Conservation (phyloP, 1,284 basidiomycete genomes). For the Irpex rosettiformis region DNA sequence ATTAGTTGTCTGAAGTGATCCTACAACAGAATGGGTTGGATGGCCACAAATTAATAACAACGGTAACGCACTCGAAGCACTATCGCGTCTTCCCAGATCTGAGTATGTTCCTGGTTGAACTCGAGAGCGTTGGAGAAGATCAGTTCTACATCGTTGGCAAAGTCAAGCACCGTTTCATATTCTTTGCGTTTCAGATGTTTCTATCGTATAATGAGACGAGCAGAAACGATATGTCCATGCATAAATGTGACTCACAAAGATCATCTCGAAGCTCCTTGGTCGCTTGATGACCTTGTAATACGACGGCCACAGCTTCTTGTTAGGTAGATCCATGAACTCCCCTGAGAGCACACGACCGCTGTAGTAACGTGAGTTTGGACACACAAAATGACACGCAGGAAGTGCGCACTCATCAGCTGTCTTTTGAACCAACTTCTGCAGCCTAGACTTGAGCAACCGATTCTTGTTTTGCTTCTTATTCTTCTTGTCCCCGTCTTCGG, state of each 20-base stretch:
- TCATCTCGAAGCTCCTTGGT: conserved; percentile 80
- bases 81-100: conserved; percentile 73
- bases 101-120: conserved; percentile 76
- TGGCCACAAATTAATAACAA: conserved; percentile 2
- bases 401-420: conserved; percentile 57
- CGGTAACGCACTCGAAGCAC: conserved; percentile 50
- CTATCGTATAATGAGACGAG: conserved; percentile 33
- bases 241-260: conserved; percentile 57
- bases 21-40: conserved; percentile 33
- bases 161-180: conserved; percentile 62
- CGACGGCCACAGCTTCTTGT: conserved; percentile 72
- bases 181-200: conserved; percentile 76
- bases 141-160: conserved; percentile 84
- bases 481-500: conserved; percentile 39
- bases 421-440: conserved; percentile 70
- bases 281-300: conserved; percentile 86
- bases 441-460: conserved; percentile 57
- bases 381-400: background rate
- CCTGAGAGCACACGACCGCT: conserved; percentile 70
- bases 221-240: background rate
- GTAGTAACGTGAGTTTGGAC: conserved; percentile 7
- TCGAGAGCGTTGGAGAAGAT: conserved; percentile 89
- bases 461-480: conserved; percentile 60
- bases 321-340: conserved; percentile 84
- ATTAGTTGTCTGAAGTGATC: conserved; percentile 68